Percentiles rank a stretch among this genome's conserved stretches.
phyloP scores from a whole-genome alignment of 2,329 filamentous ascomycete genomes.

The Domatiomyces catenatus region DNA sequence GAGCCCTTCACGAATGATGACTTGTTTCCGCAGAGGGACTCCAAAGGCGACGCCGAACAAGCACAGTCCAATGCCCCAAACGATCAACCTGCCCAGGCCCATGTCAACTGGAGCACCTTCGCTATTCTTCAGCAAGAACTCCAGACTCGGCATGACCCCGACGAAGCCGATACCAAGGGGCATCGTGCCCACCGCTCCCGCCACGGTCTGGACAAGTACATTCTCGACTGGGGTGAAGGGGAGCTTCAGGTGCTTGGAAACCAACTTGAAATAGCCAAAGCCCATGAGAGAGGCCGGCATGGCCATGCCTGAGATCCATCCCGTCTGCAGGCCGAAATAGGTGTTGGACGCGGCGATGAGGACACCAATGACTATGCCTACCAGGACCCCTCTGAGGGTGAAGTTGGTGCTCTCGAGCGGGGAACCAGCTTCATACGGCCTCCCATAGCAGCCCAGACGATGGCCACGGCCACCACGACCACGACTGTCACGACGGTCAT shows the following conservation, averaged over 20 bases:
- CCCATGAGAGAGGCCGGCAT: constrained; percentile 93
- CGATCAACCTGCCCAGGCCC: constrained; percentile 58
- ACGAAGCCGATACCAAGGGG: constrained; percentile 91
- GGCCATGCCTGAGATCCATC: constrained; percentile 75
- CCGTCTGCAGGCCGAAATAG: constrained; percentile 94
- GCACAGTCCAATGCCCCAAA: constrained; percentile 86
- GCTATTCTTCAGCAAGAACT: constrained; percentile 61
- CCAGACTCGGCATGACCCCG: constrained; percentile 81
- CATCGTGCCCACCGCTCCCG: constrained; percentile 92
- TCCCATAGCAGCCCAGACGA: constrained; percentile 8
- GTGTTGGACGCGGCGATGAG: constrained; percentile 95
- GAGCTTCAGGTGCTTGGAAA: constrained; percentile 55
- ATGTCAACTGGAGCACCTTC: constrained; percentile 66
- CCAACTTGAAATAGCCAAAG: constrained; percentile 77
- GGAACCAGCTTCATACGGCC: constrained; percentile 9
- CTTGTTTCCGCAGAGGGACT: constrained; percentile 75
- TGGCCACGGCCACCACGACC: neutral
- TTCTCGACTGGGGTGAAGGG: constrained; percentile 94
- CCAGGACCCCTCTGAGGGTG: constrained; percentile 63
- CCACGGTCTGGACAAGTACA: constrained; percentile 89
- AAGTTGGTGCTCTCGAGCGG: constrained; percentile 50
- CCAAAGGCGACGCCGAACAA: constrained; percentile 97
- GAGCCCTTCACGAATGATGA: constrained; percentile 81
- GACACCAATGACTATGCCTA: constrained; percentile 69
- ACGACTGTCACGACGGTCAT: no score